These are phyloP conservation scores for Mycocentrospora acerina DNA, from an alignment of 2,329 filamentous ascomycete species.

Conservation along the genomic window DNA sequence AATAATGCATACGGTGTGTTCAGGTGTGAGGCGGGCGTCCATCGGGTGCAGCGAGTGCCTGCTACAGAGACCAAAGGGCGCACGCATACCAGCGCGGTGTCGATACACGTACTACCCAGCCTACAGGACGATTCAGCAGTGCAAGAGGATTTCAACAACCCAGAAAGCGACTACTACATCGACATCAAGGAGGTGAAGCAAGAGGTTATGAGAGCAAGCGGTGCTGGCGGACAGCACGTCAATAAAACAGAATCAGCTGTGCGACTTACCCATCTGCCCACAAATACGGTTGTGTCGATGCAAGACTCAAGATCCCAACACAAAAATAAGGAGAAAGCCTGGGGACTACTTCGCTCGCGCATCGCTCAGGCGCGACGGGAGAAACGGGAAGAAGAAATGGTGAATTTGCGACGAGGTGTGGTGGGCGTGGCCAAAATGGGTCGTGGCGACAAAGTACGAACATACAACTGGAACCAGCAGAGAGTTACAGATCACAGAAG, in stretches of 20 bases:
- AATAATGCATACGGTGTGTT: slow-evolving; percentile 78
- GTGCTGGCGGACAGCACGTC: slow-evolving; percentile 95
- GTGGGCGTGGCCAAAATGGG: slow-evolving; percentile 79
- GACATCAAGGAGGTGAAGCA: slow-evolving; percentile 77
- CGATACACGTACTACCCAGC: slow-evolving; percentile 87
- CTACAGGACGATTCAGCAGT: slow-evolving; percentile 61
- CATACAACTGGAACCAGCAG: slow-evolving; percentile 80
- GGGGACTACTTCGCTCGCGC: slow-evolving; percentile 79
- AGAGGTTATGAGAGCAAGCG: slow-evolving; percentile 89
- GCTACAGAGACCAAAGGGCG: slow-evolving; percentile 88
- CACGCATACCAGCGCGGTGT: slow-evolving; percentile 90
- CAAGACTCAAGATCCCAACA: slow-evolving; percentile 91
- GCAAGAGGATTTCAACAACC: slow-evolving; percentile 71
- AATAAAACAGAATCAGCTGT: slow-evolving; percentile 98
- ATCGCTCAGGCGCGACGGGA: slow-evolving; percentile 80
- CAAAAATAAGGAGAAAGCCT: slow-evolving; percentile 83
- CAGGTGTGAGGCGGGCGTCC: slow-evolving; percentile 87
- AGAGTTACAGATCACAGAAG: slow-evolving; percentile 87
- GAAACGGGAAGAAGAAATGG: slow-evolving; percentile 77
- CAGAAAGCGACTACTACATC: slow-evolving; percentile 88
- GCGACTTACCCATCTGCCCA: slow-evolving; percentile 85
- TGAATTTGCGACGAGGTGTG: slow-evolving; percentile 72
- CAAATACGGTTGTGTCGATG: slow-evolving; percentile 83
- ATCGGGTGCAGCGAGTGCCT: slow-evolving; percentile 91
- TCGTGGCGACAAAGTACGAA: slow-evolving; percentile 88